Percentiles rank a stretch among this genome's conserved stretches.
phyloP scores from a whole-genome alignment of 2,329 filamentous ascomycete genomes.

The Colletotrichum chlorophyti region DNA sequence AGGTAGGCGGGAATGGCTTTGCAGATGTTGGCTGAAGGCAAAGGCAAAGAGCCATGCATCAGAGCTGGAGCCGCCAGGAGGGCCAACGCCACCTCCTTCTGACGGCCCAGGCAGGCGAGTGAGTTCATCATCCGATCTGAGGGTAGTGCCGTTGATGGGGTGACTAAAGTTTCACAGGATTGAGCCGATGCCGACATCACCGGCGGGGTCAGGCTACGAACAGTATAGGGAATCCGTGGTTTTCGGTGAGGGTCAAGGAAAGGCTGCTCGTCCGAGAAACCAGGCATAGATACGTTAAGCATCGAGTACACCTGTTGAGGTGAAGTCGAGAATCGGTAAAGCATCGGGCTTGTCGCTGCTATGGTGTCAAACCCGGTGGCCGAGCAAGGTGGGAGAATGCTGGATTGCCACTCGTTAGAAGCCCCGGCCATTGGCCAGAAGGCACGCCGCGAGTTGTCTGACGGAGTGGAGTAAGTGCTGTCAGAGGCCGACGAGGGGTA shows the following conservation, averaged over 20 bases:
- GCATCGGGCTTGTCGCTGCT: conserved; percentile 32
- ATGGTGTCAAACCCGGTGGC: conserved; percentile 35
- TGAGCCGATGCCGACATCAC: conserved; percentile 50
- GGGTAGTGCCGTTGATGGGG: conserved; percentile 48
- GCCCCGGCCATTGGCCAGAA: conserved; percentile 33
- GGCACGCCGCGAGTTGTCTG: conserved; percentile 41
- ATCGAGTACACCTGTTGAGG: conserved; percentile 41
- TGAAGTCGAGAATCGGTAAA: conserved; percentile 38
- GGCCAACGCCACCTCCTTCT: conserved; percentile 48
- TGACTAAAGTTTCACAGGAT: conserved; percentile 57
- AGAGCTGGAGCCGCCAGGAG: conserved; percentile 44
- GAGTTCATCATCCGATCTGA: conserved; percentile 41
- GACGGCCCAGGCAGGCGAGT: conserved; percentile 45
- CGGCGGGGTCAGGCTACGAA: conserved; percentile 58
- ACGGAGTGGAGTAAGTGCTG: conserved; percentile 55
- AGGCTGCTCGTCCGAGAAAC: conserved; percentile 43
- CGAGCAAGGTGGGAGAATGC: conserved; percentile 37
- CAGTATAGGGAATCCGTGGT: conserved; percentile 47
- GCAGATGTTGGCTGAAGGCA: conserved; percentile 38
- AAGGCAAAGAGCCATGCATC: conserved; percentile 43
- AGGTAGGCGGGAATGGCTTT: conserved; percentile 57
- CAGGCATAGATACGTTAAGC: conserved; percentile 43
- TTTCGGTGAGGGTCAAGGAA: conserved; percentile 44
- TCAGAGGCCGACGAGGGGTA: conserved; percentile 54
- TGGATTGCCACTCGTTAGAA: conserved; percentile 40